Evolutionary conservation across 2,329 filamentous ascomycete genomes (phyloP).

Genomic region (Xylaria hypoxylon): DNA sequence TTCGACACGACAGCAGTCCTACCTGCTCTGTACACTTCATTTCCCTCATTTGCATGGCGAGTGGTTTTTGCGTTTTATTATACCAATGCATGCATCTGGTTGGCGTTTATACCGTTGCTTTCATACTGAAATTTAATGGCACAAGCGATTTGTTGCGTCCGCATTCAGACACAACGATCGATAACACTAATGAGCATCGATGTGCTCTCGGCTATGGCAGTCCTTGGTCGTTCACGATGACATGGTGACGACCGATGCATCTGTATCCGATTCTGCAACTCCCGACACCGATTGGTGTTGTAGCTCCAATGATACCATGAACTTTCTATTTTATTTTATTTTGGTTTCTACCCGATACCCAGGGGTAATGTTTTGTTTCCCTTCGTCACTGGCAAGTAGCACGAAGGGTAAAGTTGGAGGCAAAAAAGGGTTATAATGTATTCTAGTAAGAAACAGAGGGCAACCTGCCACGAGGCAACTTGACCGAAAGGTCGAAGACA

Average conservation of each 20-base stretch:
- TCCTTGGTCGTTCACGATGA: constrained; percentile 34
- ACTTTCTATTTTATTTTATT: constrained; percentile 27
- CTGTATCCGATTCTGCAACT: constrained; percentile 43
- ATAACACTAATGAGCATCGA: constrained; percentile 31
- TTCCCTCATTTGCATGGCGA: constrained; percentile 51
- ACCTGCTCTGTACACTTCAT: constrained; percentile 48
- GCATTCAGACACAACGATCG: constrained; percentile 23
- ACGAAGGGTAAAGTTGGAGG: constrained; percentile 25
- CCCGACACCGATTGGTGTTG: constrained; percentile 49
- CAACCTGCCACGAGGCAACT: constrained; percentile 43
- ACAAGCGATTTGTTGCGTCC: constrained; percentile 44
- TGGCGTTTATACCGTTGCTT: constrained; percentile 49
- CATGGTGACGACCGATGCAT: constrained; percentile 34
- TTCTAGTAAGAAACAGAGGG: constrained; percentile 47
- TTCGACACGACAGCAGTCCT: constrained; percentile 39
- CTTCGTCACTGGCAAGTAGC: constrained; percentile 42
- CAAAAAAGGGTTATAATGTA: constrained; percentile 46
- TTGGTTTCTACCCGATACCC: constrained; percentile 43
- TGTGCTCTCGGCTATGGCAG: constrained; percentile 36
- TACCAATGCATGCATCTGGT: constrained; percentile 51
- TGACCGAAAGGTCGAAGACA: constrained; percentile 22
- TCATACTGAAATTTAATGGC: constrained; percentile 46
- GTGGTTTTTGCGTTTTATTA: constrained; percentile 48
- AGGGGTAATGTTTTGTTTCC: constrained; percentile 43
- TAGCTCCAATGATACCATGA: constrained; percentile 52